Evolutionary conservation across 352 stramenopile species (phyloP), one percentile per base, ranked within the genome.

Genomic region (Aphanomyces astaci): DNA sequence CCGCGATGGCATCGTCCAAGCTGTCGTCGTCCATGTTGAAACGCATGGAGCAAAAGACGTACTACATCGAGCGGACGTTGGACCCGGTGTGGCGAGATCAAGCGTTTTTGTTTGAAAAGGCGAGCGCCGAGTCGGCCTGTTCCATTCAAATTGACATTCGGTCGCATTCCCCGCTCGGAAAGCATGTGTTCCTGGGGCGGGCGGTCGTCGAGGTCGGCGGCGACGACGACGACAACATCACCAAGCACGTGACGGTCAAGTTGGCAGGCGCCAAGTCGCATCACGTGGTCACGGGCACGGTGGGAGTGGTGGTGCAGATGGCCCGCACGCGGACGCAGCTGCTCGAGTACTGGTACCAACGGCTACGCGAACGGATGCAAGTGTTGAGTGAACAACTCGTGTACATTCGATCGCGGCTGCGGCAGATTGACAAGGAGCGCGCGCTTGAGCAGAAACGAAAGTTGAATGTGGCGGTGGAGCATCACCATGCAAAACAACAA

Each of bases 11-110:
- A 43, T 43, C 36, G 2, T 64, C n/a, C 13, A 27, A 22, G 31
- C 31, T 39, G 13, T 11, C 17, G 54, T 24, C 19, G 22, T 25
- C 43, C 19, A 39, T 39, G 25, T 10, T 15, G 49, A 66, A 31
- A n/a, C 27, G n/a, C 24, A 59, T n/a, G 10, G 30, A 51, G 10
- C 62, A 68, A 31, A 57, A 59, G 11, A 59, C 62, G 25, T 68
- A 68, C 36, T 68, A 68, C 48, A 57, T 68, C 33, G 62, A 68
- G 28, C 62, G 62, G 10, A 60, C 28, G 17, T 22, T 22, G 10
- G 51, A 68, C 22, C 62, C 62, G n/a, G 33, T 31, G 17, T 68
- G 62, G 62, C 43, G 36, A 31, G 62, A 68, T 10, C 62, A 68
- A 62, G 28, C 22, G 17, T 68, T 68, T 36, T 22, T 68, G 15